Evolutionary conservation across 306 rosid species (phyloP).

Genomic region (Corylus avellana): DNA sequence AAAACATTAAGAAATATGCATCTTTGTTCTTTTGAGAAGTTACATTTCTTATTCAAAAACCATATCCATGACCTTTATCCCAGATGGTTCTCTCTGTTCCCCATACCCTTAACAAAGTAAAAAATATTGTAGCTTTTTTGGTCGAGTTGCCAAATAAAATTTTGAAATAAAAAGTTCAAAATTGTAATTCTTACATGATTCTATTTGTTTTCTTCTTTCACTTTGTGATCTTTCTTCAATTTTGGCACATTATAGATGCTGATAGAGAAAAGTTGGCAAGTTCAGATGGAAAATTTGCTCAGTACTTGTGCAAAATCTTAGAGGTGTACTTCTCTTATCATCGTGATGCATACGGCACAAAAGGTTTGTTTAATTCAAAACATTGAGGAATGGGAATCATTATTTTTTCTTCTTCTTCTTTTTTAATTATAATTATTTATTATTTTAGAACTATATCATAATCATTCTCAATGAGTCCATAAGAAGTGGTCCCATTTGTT

Average conservation of each 20-base stretch:
- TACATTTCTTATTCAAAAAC: not conserved
- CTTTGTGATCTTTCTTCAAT: slow-evolving; percentile 1
- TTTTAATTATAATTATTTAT: too few species aligned
- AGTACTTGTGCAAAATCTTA: slow-evolving; percentile 70
- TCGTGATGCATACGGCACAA: slow-evolving; percentile 55
- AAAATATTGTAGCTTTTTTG: not conserved
- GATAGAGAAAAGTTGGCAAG: slow-evolving; percentile 70
- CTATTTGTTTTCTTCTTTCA: not conserved
- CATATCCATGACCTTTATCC: not conserved
- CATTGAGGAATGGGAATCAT: too few species aligned
- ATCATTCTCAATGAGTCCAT: too few species aligned
- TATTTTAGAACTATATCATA: too few species aligned
- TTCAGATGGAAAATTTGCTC: slow-evolving; percentile 75
- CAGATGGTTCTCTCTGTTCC: not conserved
- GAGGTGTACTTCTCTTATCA: slow-evolving; percentile 80
- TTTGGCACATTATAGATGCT: slow-evolving; percentile 47
- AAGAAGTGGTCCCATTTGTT: not conserved
- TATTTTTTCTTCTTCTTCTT: too few species aligned
- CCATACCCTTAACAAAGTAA: not conserved
- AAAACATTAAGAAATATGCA: not conserved
- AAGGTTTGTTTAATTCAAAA: slow-evolving; percentile 45
- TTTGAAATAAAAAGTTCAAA: not conserved
- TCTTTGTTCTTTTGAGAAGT: not conserved
- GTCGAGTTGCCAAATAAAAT: not conserved
- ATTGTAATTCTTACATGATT: not conserved